These are phyloP conservation scores for Russula ochroleuca DNA, from an alignment of 768 basidiomycete species.

Conservation along the genomic window DNA sequence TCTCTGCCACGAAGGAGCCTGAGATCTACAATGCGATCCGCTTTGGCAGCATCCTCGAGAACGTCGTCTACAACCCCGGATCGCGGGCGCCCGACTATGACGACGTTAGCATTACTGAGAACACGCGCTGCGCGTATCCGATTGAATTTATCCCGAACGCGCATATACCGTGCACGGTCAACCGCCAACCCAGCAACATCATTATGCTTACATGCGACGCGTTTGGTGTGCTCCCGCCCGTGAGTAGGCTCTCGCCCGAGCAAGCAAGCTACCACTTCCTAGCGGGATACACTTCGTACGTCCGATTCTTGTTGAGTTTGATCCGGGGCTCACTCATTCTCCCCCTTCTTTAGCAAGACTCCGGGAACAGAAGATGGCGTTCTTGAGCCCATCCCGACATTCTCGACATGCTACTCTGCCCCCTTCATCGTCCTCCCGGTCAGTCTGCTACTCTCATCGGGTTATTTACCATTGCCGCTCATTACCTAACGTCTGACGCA, in stretches of 20 bases:
- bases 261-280: slow-evolving; percentile 98
- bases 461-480: not conserved
- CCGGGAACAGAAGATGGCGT: slow-evolving; percentile 99
- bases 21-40: slow-evolving; percentile 95
- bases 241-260: slow-evolving; percentile 85
- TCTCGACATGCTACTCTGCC: slow-evolving; percentile 98
- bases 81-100: slow-evolving; percentile 89
- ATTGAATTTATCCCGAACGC: slow-evolving; percentile 97
- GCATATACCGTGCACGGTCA: slow-evolving; percentile 84
- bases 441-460: slow-evolving; percentile 30
- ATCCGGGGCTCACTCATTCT: slow-evolving; percentile 2
- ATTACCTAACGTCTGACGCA: slow-evolving; percentile 30
- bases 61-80: slow-evolving; percentile 91
- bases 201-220: slow-evolving; percentile 98
- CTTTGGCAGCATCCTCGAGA: slow-evolving; percentile 96
- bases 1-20: slow-evolving; percentile 95
- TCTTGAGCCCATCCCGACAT: slow-evolving; percentile 96
- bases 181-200: slow-evolving; percentile 87
- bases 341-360: slow-evolving; percentile 62
- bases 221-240: slow-evolving; percentile 95
- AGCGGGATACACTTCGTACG: slow-evolving; percentile 91
- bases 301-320: slow-evolving; percentile 15
- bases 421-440: slow-evolving; percentile 99
- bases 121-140: slow-evolving; percentile 98
- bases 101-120: slow-evolving; percentile 95